phyloP scores from a whole-genome alignment of 139 green algal genomes.

The Picochlorum costavermella region DNA sequence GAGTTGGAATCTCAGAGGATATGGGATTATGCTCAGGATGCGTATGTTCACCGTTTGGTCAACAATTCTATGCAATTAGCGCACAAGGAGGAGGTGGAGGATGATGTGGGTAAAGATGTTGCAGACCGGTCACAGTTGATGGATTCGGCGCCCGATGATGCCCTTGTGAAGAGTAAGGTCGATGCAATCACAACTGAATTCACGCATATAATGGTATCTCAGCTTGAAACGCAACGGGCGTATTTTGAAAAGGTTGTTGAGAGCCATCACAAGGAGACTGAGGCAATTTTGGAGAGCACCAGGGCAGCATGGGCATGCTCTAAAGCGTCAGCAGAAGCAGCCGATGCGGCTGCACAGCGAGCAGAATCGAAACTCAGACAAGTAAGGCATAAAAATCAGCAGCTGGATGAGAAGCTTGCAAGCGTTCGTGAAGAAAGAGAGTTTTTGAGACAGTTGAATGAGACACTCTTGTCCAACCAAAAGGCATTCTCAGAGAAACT shows the following conservation, averaged over 20 bases:
- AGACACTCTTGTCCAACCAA: constrained; percentile 42
- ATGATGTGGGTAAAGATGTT: not conserved
- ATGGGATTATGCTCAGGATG: constrained; percentile 95
- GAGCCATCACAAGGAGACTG: constrained; percentile 21
- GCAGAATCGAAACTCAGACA: constrained; percentile 32
- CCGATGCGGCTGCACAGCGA: constrained; percentile 18
- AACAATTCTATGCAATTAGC: constrained; percentile 85
- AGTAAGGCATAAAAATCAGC: constrained; percentile 50
- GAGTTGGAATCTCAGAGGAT: constrained; percentile 79
- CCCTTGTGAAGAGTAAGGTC: constrained; percentile 50
- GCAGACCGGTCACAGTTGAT: constrained; percentile 30
- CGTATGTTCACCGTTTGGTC: constrained; percentile 95
- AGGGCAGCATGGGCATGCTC: constrained; percentile 1
- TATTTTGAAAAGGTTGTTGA: constrained; percentile 68
- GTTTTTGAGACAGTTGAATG: constrained; percentile 69
- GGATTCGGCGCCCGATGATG: constrained; percentile 43
- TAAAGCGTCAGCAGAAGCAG: not conserved
- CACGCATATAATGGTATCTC: constrained; percentile 79
- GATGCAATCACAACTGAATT: constrained; percentile 76
- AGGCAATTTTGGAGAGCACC: constrained; percentile 22
- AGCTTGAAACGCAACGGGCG: constrained; percentile 81
- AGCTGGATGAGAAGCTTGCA: constrained; percentile 9
- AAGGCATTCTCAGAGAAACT: constrained; percentile 16
- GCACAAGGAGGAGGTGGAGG: constrained; percentile 65
- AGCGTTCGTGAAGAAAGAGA: constrained; percentile 64